These are phyloP conservation scores for Meyerozyma smithsonii DNA, from an alignment of 1,139 yeast species.

Conservation along the genomic window DNA sequence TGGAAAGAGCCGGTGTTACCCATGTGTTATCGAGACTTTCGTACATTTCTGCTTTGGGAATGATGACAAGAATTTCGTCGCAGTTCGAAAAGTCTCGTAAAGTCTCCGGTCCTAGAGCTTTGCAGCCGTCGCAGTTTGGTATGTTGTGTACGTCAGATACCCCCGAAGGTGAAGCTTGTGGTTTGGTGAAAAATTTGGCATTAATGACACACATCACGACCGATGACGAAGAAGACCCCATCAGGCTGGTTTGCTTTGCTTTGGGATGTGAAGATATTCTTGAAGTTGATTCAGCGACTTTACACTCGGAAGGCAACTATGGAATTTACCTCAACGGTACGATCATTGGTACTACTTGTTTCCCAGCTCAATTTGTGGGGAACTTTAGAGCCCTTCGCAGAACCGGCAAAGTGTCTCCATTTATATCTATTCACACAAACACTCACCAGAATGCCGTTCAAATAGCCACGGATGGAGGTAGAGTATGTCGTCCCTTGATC, in stretches of 20 bases:
- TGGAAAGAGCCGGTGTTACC: conserved; percentile 99
- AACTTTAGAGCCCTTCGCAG: conserved; percentile 80
- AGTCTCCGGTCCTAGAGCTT: conserved; percentile 98
- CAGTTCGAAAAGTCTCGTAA: conserved; percentile 97
- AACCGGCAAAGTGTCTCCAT: conserved; percentile 80
- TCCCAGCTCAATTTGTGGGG: conserved; percentile 74
- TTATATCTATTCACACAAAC: conserved; percentile 86
- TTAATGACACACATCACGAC: conserved; percentile 98
- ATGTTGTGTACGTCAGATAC: conserved; percentile 99
- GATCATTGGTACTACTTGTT: conserved; percentile 81
- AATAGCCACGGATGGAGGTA: conserved; percentile 98
- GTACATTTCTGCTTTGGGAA: conserved; percentile 92
- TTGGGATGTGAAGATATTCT: conserved; percentile 89
- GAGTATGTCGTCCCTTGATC: conserved; percentile 95
- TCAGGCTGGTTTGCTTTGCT: conserved; percentile 66
- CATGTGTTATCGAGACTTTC: conserved; percentile 89
- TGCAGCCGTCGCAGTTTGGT: conserved; percentile 98
- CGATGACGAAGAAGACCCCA: conserved; percentile 93
- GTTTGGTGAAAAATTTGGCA: conserved; percentile 92
- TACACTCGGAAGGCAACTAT: conserved; percentile 71
- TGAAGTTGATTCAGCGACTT: conserved; percentile 75
- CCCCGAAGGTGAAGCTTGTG: conserved; percentile 99
- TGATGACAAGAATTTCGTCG: conserved; percentile 99
- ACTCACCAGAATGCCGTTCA: conserved; percentile 90
- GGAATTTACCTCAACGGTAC: conserved; percentile 94